Evolutionary conservation across 768 basidiomycete species (phyloP).

Genomic region (Leccinum ochraceum): DNA sequence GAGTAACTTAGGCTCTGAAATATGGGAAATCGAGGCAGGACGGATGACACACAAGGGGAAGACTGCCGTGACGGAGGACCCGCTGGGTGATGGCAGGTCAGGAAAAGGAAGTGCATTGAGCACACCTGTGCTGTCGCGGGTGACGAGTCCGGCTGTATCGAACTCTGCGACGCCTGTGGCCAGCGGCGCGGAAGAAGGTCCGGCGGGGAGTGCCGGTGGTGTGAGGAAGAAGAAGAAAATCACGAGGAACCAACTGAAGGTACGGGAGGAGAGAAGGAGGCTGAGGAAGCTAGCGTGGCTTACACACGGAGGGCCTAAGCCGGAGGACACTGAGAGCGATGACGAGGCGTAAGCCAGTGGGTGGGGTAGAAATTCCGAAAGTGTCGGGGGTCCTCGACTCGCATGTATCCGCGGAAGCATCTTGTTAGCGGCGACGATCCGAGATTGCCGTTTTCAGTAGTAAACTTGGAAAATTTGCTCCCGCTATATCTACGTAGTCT

Average conservation of each 20-base stretch:
- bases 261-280: constrained; percentile 81
- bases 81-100: constrained; percentile 68
- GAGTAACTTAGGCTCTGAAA: constrained; percentile 69
- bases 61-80: constrained; percentile 80
- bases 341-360: constrained; percentile 22
- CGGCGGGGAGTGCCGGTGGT: constrained; percentile 34
- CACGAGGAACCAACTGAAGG: constrained; percentile 90
- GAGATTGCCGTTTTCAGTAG: constrained; percentile 30
- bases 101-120: constrained; percentile 70
- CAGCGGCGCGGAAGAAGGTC: constrained; percentile 71
- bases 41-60: constrained; percentile 89
- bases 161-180: constrained; percentile 71
- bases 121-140: constrained; percentile 69
- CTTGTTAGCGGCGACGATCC: constrained; percentile 28
- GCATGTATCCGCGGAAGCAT: constrained; percentile 28
- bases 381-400: constrained; percentile 25
- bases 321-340: constrained; percentile 81
- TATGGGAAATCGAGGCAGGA: constrained; percentile 91
- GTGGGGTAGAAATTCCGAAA: background rate
- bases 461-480: constrained; percentile 4
- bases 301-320: constrained; percentile 76
- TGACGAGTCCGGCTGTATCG: constrained; percentile 72
- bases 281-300: constrained; percentile 83
- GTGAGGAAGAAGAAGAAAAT: constrained; percentile 86
- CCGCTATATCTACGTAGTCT: constrained; percentile 2